These are phyloP conservation scores for Aspergillus indologenus DNA, from an alignment of 495 filamentous ascomycete genomes.

Conservation along the genomic window DNA sequence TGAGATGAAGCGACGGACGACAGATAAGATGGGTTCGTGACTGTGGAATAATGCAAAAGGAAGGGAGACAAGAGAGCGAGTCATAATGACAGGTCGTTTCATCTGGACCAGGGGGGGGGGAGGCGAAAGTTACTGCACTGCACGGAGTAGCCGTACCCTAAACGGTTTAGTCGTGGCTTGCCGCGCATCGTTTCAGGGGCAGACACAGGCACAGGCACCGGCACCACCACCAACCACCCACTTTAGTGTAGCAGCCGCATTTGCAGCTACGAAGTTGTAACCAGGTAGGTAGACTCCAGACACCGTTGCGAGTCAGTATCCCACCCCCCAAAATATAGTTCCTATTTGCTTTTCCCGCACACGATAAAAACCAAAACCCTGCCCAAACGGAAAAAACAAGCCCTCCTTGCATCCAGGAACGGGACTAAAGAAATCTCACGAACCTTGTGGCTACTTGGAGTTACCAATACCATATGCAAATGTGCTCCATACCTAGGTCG, in stretches of 20 bases:
- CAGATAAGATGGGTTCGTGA: not conserved
- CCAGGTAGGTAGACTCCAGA: not conserved
- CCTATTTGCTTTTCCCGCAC: too few relatives aligned
- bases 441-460: too few relatives aligned
- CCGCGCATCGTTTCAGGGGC: not conserved
- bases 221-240: too few relatives aligned
- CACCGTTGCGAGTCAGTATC: not conserved
- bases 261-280: not conserved
- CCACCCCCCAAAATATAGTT: too few relatives aligned
- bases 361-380: too few relatives aligned
- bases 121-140: slow-evolving; percentile 3
- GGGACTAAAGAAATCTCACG: too few relatives aligned
- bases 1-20: slow-evolving; percentile 6
- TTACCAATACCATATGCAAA: too few relatives aligned
- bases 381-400: too few relatives aligned
- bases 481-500: too few relatives aligned
- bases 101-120: slow-evolving; percentile 8
- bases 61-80: not conserved
- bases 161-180: not conserved
- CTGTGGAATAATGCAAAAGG: not conserved
- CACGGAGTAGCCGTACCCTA: slow-evolving; percentile 9
- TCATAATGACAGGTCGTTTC: slow-evolving; percentile 25
- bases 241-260: not conserved
- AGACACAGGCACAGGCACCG: not conserved
- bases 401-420: too few relatives aligned